Conservation (phyloP, 345 rosid genomes). For the Eucalyptus pauciflora region DNA sequence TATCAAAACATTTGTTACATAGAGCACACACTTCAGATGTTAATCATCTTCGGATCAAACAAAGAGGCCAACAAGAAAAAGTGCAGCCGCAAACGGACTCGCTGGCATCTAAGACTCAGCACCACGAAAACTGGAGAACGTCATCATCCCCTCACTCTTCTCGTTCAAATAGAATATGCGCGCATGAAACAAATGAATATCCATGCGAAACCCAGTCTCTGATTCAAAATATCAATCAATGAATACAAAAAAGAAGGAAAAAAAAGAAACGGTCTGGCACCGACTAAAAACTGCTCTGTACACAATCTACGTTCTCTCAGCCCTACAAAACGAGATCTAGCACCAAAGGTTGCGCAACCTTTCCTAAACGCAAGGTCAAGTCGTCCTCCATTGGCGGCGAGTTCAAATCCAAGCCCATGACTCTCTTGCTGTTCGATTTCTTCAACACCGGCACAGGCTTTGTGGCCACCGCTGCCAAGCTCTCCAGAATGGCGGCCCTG, state of each 20-base stretch:
- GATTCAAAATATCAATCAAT: neutral
- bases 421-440: conserved; percentile 39
- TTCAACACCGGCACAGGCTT: conserved; percentile 37
- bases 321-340: neutral
- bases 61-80: neutral
- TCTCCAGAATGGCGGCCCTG: conserved; percentile 1
- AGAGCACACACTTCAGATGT: neutral
- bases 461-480: neutral
- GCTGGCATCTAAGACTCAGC: neutral
- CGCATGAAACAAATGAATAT: neutral
- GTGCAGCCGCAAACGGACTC: neutral
- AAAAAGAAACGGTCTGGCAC: neutral
- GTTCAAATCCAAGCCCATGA: conserved; percentile 54
- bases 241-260: neutral
- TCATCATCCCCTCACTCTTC: neutral
- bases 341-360: neutral
- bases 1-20: too few relatives aligned
- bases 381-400: conserved; percentile 52
- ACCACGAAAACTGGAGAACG: neutral
- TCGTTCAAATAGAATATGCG: neutral
- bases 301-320: neutral
- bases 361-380: conserved; percentile 45
- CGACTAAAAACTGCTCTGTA: neutral
- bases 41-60: neutral
- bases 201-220: neutral